Percentiles rank a stretch among this genome's conserved stretches.
Evolutionary conservation across 75 land plant species (phyloP).

Genomic region (Pinus albicaulis): DNA sequence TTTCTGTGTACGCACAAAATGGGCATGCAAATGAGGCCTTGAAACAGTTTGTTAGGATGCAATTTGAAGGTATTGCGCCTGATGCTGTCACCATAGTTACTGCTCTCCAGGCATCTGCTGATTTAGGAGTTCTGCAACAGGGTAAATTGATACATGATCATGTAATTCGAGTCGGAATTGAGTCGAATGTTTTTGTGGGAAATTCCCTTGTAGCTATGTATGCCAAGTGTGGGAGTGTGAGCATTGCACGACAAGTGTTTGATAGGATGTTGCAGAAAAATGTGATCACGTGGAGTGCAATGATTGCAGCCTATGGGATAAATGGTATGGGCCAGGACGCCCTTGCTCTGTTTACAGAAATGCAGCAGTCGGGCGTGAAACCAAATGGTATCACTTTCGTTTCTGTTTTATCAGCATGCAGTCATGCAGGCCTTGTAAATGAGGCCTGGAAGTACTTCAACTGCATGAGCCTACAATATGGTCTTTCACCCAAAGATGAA

Average conservation of each 20-base stretch:
- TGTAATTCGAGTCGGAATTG: slow-evolving; percentile 8
- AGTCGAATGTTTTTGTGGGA: slow-evolving; percentile 11
- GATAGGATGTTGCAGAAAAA: slow-evolving; percentile 10
- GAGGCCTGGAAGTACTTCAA: slow-evolving; percentile 13
- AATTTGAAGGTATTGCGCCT: neutral
- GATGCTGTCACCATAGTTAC: slow-evolving; percentile 6
- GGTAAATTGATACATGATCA: slow-evolving; percentile 17
- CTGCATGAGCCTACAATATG: slow-evolving; percentile 12
- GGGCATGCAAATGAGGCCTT: slow-evolving; percentile 9
- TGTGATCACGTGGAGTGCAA: slow-evolving; percentile 28
- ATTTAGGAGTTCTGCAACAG: slow-evolving; percentile 1
- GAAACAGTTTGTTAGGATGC: slow-evolving; percentile 6
- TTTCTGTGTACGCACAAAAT: slow-evolving; percentile 14
- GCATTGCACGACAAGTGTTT: slow-evolving; percentile 23
- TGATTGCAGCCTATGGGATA: slow-evolving; percentile 19
- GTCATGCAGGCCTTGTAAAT: slow-evolving; percentile 22
- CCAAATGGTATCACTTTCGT: slow-evolving; percentile 18
- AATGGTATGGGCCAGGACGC: slow-evolving; percentile 11
- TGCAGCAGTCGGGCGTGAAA: slow-evolving; percentile 14
- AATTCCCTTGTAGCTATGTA: slow-evolving; percentile 36
- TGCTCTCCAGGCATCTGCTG: slow-evolving; percentile 18
- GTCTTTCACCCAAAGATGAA: slow-evolving; percentile 16
- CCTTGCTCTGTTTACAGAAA: slow-evolving; percentile 10
- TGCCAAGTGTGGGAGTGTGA: slow-evolving; percentile 23
- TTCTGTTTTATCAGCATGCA: slow-evolving; percentile 26